Evolutionary conservation across 129 eudicot species (phyloP).

Genomic region (Helianthus annuus): HanXRQr2.0-SUNRISE NC_035440.2:62364071-62364570

Average conservation of each 20-base stretch:
- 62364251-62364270: background rate
- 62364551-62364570: too few species aligned
- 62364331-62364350: constrained; percentile 18
- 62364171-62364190: constrained; percentile 26
- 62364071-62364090: constrained; percentile 30
- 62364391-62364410: background rate
- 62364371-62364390: constrained; percentile 21
- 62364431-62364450: too few species aligned
- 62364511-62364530: too few species aligned
- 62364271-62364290: too few species aligned
- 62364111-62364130: constrained; percentile 19
- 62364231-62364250: background rate
- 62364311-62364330: constrained; percentile 11
- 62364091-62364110: constrained; percentile 36
- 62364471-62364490: too few species aligned
- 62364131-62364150: constrained; percentile 33
- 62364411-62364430: too few species aligned
- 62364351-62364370: constrained; percentile 13
- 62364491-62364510: too few species aligned
- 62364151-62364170: constrained; percentile 35
- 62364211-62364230: constrained; percentile 33
- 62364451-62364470: too few species aligned
- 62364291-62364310: background rate
- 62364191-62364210: constrained; percentile 27
- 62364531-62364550: too few species aligned